phyloP scores from a whole-genome alignment of 2,329 filamentous ascomycete species.

The Ceratocystis albifundus region DNA sequence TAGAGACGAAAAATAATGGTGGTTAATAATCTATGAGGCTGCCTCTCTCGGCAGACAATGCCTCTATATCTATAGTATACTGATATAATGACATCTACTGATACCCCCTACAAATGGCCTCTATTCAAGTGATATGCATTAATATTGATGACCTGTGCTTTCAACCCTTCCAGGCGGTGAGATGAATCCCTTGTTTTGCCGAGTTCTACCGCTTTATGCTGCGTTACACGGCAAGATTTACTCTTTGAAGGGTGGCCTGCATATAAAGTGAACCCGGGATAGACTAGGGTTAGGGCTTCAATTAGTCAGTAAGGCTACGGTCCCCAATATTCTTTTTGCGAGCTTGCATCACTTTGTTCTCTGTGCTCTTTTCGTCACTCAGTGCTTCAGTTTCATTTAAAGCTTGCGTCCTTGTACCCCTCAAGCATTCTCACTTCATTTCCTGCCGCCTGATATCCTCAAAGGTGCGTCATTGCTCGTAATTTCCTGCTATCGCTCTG shows the following conservation, averaged over 20 bases:
- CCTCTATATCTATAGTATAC: too few species aligned
- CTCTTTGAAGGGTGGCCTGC: too few species aligned
- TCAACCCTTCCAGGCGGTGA: not conserved
- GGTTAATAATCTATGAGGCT: not conserved
- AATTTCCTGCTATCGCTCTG: not conserved
- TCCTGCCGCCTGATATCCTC: not conserved
- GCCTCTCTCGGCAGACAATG: not conserved
- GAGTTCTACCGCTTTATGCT: not conserved
- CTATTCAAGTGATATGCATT: not conserved
- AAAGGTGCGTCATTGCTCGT: conserved; percentile 1
- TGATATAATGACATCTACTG: too few species aligned
- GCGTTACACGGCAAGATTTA: not conserved
- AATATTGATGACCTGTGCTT: not conserved
- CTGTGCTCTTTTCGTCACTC: not conserved
- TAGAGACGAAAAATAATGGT: not conserved
- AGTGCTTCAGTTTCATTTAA: not conserved
- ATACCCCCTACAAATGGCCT: too few species aligned
- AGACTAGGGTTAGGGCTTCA: not conserved
- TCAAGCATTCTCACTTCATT: not conserved
- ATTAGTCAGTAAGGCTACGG: conserved; percentile 14
- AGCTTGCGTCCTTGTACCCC: conserved; percentile 2
- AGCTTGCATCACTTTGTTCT: conserved; percentile 1
- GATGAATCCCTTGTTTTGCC: not conserved
- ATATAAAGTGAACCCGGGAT: not conserved
- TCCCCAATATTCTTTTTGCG: not conserved